Conservation (phyloP, 805 yeast genomes). For the Blastobotrys attinorum region DNA sequence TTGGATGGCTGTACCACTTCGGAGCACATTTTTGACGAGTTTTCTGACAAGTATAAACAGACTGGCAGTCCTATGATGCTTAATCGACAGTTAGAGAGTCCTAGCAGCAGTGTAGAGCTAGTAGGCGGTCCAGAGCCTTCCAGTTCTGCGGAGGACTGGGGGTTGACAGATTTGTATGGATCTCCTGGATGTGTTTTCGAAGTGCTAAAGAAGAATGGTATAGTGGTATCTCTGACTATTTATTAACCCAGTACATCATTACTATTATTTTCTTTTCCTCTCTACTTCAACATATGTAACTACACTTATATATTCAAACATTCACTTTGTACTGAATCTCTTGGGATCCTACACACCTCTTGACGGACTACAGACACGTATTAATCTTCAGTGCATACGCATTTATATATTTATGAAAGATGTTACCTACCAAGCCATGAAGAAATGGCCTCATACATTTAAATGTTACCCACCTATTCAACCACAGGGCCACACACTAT, state of each 20-base stretch:
- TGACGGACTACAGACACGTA: too few species aligned
- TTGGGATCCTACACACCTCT: too few species aligned
- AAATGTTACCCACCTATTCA: too few species aligned
- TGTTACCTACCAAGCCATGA: too few species aligned
- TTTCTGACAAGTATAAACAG: not conserved
- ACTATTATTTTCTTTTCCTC: not conserved
- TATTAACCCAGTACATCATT: constrained; percentile 10
- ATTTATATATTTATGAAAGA: too few species aligned
- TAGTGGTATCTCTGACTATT: constrained; percentile 16
- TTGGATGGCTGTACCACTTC: constrained; percentile 16
- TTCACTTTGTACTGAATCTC: too few species aligned
- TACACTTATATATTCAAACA: too few species aligned
- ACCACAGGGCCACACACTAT: too few species aligned
- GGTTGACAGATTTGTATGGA: constrained; percentile 19
- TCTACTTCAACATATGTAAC: not conserved
- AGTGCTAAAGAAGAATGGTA: constrained; percentile 15
- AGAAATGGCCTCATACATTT: too few species aligned
- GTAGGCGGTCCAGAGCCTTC: constrained; percentile 16
- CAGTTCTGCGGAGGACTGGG: constrained; percentile 15
- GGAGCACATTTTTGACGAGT: constrained; percentile 8
- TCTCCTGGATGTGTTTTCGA: constrained; percentile 17
- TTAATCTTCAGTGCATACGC: too few species aligned
- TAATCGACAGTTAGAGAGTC: constrained; percentile 21
- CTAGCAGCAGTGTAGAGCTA: constrained; percentile 23
- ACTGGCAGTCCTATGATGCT: constrained; percentile 18